Conservation (phyloP, 2,329 filamentous ascomycete species). For the Alternaria viburni region DNA sequence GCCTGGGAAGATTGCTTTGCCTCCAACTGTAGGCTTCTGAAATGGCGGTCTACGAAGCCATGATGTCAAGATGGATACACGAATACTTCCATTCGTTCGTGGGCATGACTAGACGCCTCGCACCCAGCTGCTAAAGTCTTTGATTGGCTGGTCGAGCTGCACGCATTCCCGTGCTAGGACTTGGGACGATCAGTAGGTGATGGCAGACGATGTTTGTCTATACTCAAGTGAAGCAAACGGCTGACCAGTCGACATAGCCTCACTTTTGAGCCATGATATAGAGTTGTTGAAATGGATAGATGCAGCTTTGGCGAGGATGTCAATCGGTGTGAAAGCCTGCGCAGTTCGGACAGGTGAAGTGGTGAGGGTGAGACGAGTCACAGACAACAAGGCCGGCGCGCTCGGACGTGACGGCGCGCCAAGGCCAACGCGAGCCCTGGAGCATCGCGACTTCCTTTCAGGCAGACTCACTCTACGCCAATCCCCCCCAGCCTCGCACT, state of each 20-base stretch:
- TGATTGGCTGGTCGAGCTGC: neutral
- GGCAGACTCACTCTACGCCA: neutral
- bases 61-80: slow-evolving; percentile 15
- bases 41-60: slow-evolving; percentile 38
- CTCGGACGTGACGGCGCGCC: slow-evolving; percentile 15
- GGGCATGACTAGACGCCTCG: neutral
- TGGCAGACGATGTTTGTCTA: slow-evolving; percentile 22
- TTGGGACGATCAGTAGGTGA: slow-evolving; percentile 2
- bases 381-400: slow-evolving; percentile 14
- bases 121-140: neutral
- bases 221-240: slow-evolving; percentile 30
- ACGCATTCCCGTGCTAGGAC: neutral
- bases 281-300: slow-evolving; percentile 7
- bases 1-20: slow-evolving; percentile 20
- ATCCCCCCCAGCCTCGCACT: neutral
- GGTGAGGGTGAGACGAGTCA: slow-evolving; percentile 2
- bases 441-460: slow-evolving; percentile 30
- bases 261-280: neutral
- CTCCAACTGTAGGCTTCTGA: slow-evolving; percentile 17
- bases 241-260: slow-evolving; percentile 9
- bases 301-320: slow-evolving; percentile 9
- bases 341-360: neutral
- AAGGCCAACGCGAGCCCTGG: slow-evolving; percentile 20
- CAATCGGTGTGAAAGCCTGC: slow-evolving; percentile 20
- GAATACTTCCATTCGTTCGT: neutral